Evolutionary conservation across 257 asterid species (phyloP).

Genomic region (Jaltomata sinuosa): DNA sequence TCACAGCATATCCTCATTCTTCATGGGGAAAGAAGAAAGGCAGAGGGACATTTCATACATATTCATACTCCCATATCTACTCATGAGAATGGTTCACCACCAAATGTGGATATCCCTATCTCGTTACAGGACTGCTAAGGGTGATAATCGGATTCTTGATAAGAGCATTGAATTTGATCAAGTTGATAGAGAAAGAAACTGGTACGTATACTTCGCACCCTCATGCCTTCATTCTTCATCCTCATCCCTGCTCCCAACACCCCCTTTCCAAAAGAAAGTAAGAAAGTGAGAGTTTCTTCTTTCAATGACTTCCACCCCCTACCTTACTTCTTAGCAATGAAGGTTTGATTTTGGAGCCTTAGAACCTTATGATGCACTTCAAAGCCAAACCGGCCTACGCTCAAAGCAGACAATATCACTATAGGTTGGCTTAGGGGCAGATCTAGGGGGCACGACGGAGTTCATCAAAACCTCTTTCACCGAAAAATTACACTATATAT

Average conservation of each 20-base stretch:
- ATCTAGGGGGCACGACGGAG: neutral
- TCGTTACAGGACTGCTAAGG: conserved; percentile 54
- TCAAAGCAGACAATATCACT: neutral
- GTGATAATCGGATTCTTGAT: conserved; percentile 48
- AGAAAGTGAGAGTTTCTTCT: neutral
- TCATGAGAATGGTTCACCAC: conserved; percentile 48
- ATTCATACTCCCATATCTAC: conserved; percentile 31
- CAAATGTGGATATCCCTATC: conserved; percentile 71
- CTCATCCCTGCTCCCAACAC: neutral
- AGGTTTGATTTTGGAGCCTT: neutral
- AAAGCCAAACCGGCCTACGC: neutral
- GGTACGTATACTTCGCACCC: conserved; percentile 16
- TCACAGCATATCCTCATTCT: conserved; percentile 31
- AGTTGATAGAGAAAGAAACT: conserved; percentile 67
- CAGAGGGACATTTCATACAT: conserved; percentile 30
- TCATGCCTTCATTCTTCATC: neutral
- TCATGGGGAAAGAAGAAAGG: conserved; percentile 6
- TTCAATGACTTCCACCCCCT: neutral
- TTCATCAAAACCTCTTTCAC: neutral
- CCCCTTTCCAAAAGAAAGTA: neutral
- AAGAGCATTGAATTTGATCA: conserved; percentile 64
- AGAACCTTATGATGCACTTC: neutral
- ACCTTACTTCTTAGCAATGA: neutral
- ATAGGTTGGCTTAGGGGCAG: neutral
- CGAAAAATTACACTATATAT: neutral